Base-by-base conservation (phyloP, 306 rosid genomes). In the Trifolium subterraneum region DNA sequence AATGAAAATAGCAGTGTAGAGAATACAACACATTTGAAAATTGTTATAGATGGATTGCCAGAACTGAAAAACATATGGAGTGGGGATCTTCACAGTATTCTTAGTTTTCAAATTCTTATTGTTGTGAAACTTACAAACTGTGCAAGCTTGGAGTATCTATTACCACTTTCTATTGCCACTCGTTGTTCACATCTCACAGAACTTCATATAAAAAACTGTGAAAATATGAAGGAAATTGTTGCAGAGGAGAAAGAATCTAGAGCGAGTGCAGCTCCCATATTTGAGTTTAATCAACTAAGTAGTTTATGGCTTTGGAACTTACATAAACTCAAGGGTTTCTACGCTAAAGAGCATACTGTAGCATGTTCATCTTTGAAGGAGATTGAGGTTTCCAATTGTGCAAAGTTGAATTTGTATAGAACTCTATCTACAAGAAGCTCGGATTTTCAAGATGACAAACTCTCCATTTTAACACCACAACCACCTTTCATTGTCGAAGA, bases 61-160 rank as follows among this genome's bases (percentile, higher is more conserved):
- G 10, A 36, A 15, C 8, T 63, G 10, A 38, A 63, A 63, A 63
- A 63, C 8, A 63, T 36, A 63, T 63, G 50, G 50, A 63, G 69
- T 36, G 7, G 2, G 8, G 29, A 63, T 63, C 47, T 16, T 63
- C 9, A 63, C 18, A 27, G 48, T 36, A 10, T 10, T 18, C 48
- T 63, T 9, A 10, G 48, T 19, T 63, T 63, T 63, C 14, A 3
- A 8, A 36, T 35, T 63, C 10, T 63, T 9, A 42, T 35, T 16
- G 10, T 10, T 36, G 27, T 63, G 4, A 0, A 4, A 8, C 15
- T 63, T 16, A 2, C 2, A 8, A 0, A 5, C 5, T 63, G 68
- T 63, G 27, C 0, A 16, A 36, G n/a, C 10, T 63, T 63, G 68
- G 68, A 63, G 15, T 36, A 63, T 63, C 48, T 62, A 35, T 62